These are phyloP conservation scores for Noccaea caerulescens DNA, from an alignment of 345 rosid species.

Conservation along the genomic window DNA sequence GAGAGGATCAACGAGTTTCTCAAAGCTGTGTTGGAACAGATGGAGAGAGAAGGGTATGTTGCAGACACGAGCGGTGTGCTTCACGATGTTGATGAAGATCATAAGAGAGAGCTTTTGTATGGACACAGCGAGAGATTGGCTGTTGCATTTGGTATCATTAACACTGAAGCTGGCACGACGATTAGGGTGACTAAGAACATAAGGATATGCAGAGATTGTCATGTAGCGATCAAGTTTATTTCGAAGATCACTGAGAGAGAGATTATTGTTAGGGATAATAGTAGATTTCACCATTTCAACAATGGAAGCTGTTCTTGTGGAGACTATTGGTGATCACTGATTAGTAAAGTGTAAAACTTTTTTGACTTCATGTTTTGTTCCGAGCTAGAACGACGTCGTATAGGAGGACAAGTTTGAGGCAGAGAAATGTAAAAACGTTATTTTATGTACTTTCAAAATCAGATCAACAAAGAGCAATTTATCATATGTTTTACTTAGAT, in stretches of 20 bases:
- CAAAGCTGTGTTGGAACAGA: slow-evolving; percentile 54
- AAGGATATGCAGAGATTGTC: slow-evolving; percentile 70
- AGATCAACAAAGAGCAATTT: background rate
- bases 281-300: slow-evolving; percentile 76
- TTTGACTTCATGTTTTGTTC: background rate
- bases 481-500: background rate
- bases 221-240: slow-evolving; percentile 62
- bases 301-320: slow-evolving; percentile 75
- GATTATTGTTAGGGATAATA: slow-evolving; percentile 73
- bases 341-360: background rate
- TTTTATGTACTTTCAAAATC: background rate
- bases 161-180: slow-evolving; percentile 65
- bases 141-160: slow-evolving; percentile 70
- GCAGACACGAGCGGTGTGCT: slow-evolving; percentile 69
- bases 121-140: slow-evolving; percentile 80
- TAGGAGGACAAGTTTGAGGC: slow-evolving; percentile 1
- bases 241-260: slow-evolving; percentile 70
- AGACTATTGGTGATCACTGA: slow-evolving; percentile 65
- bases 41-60: slow-evolving; percentile 75
- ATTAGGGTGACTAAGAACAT: slow-evolving; percentile 75
- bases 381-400: background rate
- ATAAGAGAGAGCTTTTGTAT: slow-evolving; percentile 58
- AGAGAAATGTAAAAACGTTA: background rate
- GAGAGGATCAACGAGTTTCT: slow-evolving; percentile 54
- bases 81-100: slow-evolving; percentile 77